Evolutionary conservation across 257 asterid species (phyloP).

Genomic region (Handroanthus guayacan): DNA sequence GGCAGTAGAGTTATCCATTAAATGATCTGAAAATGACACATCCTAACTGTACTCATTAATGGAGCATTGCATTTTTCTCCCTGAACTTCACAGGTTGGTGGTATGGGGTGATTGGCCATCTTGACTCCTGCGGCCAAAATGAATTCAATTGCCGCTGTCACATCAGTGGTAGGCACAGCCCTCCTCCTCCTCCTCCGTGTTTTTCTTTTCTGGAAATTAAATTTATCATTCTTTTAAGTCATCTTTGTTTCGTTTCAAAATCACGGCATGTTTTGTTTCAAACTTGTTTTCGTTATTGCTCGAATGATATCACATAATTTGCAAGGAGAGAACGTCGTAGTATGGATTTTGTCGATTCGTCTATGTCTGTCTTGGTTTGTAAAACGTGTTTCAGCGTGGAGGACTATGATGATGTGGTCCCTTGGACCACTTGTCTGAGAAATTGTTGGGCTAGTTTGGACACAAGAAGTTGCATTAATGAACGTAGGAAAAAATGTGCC

Average conservation of each 20-base stretch:
- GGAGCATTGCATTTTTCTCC: slow-evolving; percentile 28
- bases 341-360: too few relatives aligned
- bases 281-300: too few relatives aligned
- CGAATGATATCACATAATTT: too few relatives aligned
- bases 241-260: neutral
- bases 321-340: too few relatives aligned
- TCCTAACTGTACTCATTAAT: slow-evolving; percentile 46
- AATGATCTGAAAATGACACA: slow-evolving; percentile 25
- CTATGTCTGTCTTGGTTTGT: too few relatives aligned
- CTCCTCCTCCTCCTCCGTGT: neutral
- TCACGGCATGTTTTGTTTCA: neutral
- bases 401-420: slow-evolving; percentile 31
- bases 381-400: too few relatives aligned
- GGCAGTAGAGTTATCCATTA: slow-evolving; percentile 6
- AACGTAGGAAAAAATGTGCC: slow-evolving; percentile 18
- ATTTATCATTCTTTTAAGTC: neutral
- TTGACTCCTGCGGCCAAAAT: slow-evolving; percentile 67
- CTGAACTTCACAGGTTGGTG: slow-evolving; percentile 84
- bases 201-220: neutral
- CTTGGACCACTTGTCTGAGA: slow-evolving; percentile 28
- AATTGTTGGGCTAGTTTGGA: neutral
- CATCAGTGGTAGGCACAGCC: slow-evolving; percentile 52
- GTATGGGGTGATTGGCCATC: slow-evolving; percentile 97
- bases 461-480: slow-evolving; percentile 15
- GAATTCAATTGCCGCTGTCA: slow-evolving; percentile 72